Evolutionary conservation across 1,284 basidiomycete species (phyloP).

Genomic region (Leccinum insolens): DNA sequence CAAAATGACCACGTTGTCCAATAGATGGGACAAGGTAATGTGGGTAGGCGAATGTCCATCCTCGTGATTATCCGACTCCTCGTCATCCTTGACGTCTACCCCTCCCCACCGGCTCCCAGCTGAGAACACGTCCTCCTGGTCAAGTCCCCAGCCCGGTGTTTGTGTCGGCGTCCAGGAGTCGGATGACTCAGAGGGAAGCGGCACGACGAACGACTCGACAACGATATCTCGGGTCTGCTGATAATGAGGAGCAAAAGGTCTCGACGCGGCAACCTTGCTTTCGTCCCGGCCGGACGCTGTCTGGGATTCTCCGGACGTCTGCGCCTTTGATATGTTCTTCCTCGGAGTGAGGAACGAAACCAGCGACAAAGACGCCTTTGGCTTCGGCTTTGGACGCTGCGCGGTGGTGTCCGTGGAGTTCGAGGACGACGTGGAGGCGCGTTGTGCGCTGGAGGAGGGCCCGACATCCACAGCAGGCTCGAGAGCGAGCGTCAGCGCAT

Average conservation of each 20-base stretch:
- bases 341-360: slow-evolving; percentile 81
- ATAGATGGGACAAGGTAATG: slow-evolving; percentile 78
- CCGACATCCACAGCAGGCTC: slow-evolving; percentile 55
- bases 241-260: slow-evolving; percentile 88
- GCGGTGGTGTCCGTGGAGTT: slow-evolving; percentile 28
- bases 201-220: slow-evolving; percentile 73
- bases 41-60: slow-evolving; percentile 35
- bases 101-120: slow-evolving; percentile 59
- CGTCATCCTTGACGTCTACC: slow-evolving; percentile 33
- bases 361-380: slow-evolving; percentile 63
- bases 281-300: slow-evolving; percentile 42
- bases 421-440: slow-evolving; percentile 28
- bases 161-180: slow-evolving; percentile 66
- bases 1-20: slow-evolving; percentile 95
- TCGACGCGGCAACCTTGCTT: slow-evolving; percentile 57
- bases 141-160: slow-evolving; percentile 50
- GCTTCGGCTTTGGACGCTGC: slow-evolving; percentile 50
- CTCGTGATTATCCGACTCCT: slow-evolving; percentile 27
- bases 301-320: slow-evolving; percentile 42
- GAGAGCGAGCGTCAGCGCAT: slow-evolving; percentile 78
- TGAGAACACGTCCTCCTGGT: slow-evolving; percentile 71
- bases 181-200: slow-evolving; percentile 48
- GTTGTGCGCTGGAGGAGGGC: slow-evolving; percentile 21
- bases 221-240: slow-evolving; percentile 71
- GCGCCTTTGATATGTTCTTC: slow-evolving; percentile 52